These are phyloP conservation scores for Neoboletus magnificus DNA, from an alignment of 768 basidiomycete genomes.

Conservation along the genomic window DNA sequence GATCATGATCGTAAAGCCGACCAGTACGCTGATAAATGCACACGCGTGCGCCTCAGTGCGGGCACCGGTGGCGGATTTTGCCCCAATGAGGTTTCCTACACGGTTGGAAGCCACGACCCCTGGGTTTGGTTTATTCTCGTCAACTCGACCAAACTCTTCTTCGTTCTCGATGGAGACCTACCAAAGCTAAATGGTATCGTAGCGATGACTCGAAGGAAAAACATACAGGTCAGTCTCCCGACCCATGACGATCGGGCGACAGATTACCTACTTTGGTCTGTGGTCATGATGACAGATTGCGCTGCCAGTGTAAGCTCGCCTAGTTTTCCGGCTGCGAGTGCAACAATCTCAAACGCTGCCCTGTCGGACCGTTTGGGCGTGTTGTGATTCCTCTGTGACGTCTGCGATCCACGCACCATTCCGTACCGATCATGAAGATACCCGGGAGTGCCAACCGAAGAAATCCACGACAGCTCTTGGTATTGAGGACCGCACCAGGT, in stretches of 20 bases:
- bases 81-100: conserved; percentile 71
- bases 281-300: conserved; percentile 78
- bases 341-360: conserved; percentile 82
- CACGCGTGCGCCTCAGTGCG: conserved; percentile 59
- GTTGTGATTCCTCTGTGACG: neutral
- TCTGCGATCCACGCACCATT: conserved; percentile 50
- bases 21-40: conserved; percentile 58
- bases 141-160: neutral
- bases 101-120: conserved; percentile 70
- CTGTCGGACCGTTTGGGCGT: conserved; percentile 33
- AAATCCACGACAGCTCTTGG: conserved; percentile 51
- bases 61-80: conserved; percentile 48
- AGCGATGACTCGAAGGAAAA: conserved; percentile 49
- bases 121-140: conserved; percentile 13
- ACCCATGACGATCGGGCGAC: neutral
- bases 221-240: neutral
- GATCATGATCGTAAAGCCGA: conserved; percentile 58
- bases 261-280: conserved; percentile 60
- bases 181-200: conserved; percentile 76
- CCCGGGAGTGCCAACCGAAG: conserved; percentile 71
- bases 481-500: conserved; percentile 42
- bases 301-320: conserved; percentile 67
- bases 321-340: conserved; percentile 69
- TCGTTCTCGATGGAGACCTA: conserved; percentile 10
- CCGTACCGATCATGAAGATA: conserved; percentile 75